Evolutionary conservation across 2,329 filamentous ascomycete species (phyloP), one percentile per base, ranked within the genome.

Genomic region (Trichoderma atroviride): DNA sequence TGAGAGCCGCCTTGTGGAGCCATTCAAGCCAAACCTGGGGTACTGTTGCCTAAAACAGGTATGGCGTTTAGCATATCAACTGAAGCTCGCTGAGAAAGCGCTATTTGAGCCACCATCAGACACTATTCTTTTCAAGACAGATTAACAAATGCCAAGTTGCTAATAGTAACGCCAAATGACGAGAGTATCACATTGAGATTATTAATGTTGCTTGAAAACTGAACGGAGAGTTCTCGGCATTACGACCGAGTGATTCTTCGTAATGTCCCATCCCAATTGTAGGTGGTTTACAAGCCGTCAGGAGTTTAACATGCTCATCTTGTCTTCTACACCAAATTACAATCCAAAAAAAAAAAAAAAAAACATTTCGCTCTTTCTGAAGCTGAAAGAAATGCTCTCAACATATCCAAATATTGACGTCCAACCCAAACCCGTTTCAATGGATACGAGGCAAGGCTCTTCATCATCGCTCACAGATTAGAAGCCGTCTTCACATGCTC

Each of bases 381-480:
- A 5, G 2, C 1, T 13, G 11, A 5, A 4, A 50, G 11, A 24
- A 13, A 22, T 0, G 4, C 47, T 50, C 9, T 13, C 47, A 50
- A 50, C n/a, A 50, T 4, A 22, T 50, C n/a, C n/a, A 50, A 13
- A 50, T 5, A 50, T 11, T 10, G 19, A 5, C 2, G 19, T 5
- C 5, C 19, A 47, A 22, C 19, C 16, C 16, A 19, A n/a, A 7
- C n/a, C 40, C 10, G 19, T 11, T 9, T 47, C n/a, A 47, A 22
- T n/a, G 19, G 19, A 47, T 47, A 47, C 16, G 10, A 13, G n/a
- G 16, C 29, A 22, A 5, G 31, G 53, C 14, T 5, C 19, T 56
- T 19, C 40, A 40, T 19, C 16, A 65, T 75, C 76, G 1, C 76
- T 69, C 2, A 66, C 61, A 2, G 68, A 66, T 27, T 69, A 64